Percentiles rank a stretch among this genome's conserved stretches.
Conservation (phyloP, 768 basidiomycete species). For the Boletus pseudopeckii region DNA sequence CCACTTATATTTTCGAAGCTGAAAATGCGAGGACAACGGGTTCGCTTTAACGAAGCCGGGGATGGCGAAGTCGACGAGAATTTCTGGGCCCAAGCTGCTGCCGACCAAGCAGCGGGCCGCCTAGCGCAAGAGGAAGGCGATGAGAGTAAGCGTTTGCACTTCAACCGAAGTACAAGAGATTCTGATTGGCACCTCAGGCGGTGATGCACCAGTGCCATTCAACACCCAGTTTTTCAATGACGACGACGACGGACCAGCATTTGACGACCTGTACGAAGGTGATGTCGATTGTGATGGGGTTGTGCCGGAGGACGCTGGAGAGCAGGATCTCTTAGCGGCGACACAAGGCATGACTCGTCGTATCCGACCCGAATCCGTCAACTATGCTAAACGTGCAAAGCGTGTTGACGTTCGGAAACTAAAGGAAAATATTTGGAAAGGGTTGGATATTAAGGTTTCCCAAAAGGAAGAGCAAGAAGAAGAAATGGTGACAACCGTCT, state of each 20-base stretch:
- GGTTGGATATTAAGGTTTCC: conserved; percentile 72
- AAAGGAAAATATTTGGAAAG: conserved; percentile 98
- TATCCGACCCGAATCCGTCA: conserved; percentile 82
- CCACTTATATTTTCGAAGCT: conserved; percentile 46
- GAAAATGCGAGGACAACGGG: conserved; percentile 80
- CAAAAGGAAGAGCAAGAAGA: conserved; percentile 37
- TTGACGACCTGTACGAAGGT: conserved; percentile 51
- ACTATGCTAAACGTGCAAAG: conserved; percentile 94
- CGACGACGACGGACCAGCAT: conserved; percentile 75
- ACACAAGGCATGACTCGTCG: conserved; percentile 76
- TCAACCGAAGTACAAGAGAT: neutral
- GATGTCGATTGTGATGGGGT: conserved; percentile 49
- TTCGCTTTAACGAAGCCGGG: conserved; percentile 49
- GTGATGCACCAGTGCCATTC: conserved; percentile 68
- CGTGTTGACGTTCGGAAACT: conserved; percentile 93
- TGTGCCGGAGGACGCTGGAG: conserved; percentile 57
- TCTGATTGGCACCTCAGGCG: conserved; percentile 26
- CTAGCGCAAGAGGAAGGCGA: conserved; percentile 53
- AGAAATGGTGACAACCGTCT: conserved; percentile 48
- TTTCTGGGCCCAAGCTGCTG: conserved; percentile 96
- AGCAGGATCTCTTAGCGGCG: conserved; percentile 84
- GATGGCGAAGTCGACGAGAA: conserved; percentile 93
- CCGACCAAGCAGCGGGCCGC: conserved; percentile 68
- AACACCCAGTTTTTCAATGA: conserved; percentile 98
- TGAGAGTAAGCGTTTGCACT: conserved; percentile 46